Conservation (phyloP, 2,329 filamentous ascomycete genomes). For the Cladorrhinum sp. region DNA sequence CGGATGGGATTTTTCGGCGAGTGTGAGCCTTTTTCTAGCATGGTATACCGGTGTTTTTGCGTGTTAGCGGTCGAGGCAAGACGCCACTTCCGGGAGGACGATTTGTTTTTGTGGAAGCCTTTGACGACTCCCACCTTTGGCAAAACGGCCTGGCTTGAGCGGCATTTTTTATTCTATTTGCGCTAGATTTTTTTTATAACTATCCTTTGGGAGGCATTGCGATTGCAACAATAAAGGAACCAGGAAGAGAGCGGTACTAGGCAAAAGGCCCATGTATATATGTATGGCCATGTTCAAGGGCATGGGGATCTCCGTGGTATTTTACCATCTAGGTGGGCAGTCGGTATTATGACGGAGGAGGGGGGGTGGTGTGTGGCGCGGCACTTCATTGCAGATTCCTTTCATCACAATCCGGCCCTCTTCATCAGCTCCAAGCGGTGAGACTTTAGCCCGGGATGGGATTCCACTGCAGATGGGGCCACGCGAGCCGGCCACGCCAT, state of each 20-base stretch:
- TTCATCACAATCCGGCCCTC: neutral
- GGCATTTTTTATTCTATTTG: neutral
- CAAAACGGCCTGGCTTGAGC: neutral
- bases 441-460: constrained; percentile 1
- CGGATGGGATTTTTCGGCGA: constrained; percentile 1
- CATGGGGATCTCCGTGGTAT: neutral
- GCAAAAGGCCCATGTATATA: neutral
- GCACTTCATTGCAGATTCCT: neutral
- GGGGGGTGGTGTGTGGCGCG: neutral
- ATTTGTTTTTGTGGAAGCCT: neutral
- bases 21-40: constrained; percentile 8
- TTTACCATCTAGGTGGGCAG: neutral
- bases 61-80: neutral
- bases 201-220: neutral
- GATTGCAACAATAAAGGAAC: neutral
- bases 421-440: constrained; percentile 1
- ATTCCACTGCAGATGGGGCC: neutral
- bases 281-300: neutral
- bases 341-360: neutral
- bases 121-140: neutral
- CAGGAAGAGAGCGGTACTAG: neutral
- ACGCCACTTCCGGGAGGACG: neutral
- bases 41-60: constrained; percentile 13
- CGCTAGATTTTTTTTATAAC: constrained; percentile 3
- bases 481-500: neutral